Evolutionary conservation across 805 yeast genomes (phyloP), one percentile per base, ranked within the genome.

Genomic region (Candida michaelii): DNA sequence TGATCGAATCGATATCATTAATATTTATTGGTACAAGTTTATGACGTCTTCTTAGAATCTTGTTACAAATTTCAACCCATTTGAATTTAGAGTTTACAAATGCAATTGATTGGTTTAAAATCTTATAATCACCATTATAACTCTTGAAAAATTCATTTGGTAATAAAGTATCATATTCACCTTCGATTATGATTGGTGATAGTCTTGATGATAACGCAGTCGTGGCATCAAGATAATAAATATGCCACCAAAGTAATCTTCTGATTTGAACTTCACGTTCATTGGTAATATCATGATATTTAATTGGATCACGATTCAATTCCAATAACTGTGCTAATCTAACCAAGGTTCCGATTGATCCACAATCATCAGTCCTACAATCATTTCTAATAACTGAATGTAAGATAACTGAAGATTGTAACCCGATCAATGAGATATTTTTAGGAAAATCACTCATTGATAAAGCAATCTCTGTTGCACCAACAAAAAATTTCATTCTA

Each of bases 211-310:
- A 46, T 14, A 48, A 30, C 1, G 50, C 15, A 11, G 45, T 43
- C 7, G 48, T 44, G 17, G 42, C 32, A 33, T 48, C 52, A 7
- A 48, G 29, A 33, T 40, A 41, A 37, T 33, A 46, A 13, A 48
- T 44, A 30, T 40, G 44, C 52, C 50, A 48, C 50, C 52, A 46
- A 17, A 48, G 43, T 16, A 48, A 19, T 24, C 52, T 30, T 36
- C 45, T 13, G 6, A n/a, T n/a, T 33, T 43, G 47, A 5, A 40
- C 21, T 12, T 42, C 43, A 3, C 23, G 21, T 13, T 31, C 42
- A 16, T 46, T 40, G 10, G 16, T 18, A 12, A 45, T 30, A 3
- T 39, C 27, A 30, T 48, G 49, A 25, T 37, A 46, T 3, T 17
- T 34, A 12, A 39, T 12, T 8, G 51, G 49, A 30, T 48, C 51